Evolutionary conservation across 352 stramenopile genomes (phyloP).

Genomic region (Phytophthora citricola): DNA sequence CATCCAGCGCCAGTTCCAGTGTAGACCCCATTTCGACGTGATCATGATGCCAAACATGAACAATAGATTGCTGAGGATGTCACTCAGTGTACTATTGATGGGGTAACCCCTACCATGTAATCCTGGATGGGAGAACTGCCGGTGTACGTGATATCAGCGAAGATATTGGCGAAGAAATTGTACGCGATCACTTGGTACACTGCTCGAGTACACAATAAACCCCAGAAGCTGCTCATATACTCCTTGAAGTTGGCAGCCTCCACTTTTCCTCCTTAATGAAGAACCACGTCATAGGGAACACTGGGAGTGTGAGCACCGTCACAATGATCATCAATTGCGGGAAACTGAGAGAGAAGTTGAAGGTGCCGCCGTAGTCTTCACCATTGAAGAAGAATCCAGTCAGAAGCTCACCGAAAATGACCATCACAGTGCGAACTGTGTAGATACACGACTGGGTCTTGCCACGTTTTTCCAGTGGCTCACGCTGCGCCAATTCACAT

Average conservation of each 20-base stretch:
- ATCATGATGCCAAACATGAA: slow-evolving; percentile 44
- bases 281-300: slow-evolving; percentile 41
- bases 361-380: slow-evolving; percentile 27
- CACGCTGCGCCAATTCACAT: slow-evolving; percentile 55
- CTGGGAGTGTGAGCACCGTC: slow-evolving; percentile 22
- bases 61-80: slow-evolving; percentile 40
- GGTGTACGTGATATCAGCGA: slow-evolving; percentile 36
- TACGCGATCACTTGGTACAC: slow-evolving; percentile 45
- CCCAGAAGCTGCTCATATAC: slow-evolving; percentile 39
- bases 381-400: slow-evolving; percentile 58
- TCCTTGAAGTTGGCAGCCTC: slow-evolving; percentile 29
- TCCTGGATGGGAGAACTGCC: slow-evolving; percentile 21
- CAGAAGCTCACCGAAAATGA: slow-evolving; percentile 46
- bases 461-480: slow-evolving; percentile 51
- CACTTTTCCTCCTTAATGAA: slow-evolving; percentile 40
- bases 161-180: slow-evolving; percentile 45
- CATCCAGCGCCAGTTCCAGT: slow-evolving; percentile 33
- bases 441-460: slow-evolving; percentile 59
- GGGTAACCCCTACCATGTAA: slow-evolving; percentile 43
- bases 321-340: slow-evolving; percentile 50
- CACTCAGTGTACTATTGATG: slow-evolving; percentile 37
- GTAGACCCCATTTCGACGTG: slow-evolving; percentile 37
- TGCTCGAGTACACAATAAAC: slow-evolving; percentile 32
- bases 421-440: slow-evolving; percentile 40
- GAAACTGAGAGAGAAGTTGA: slow-evolving; percentile 30